Evolutionary conservation across 2,329 filamentous ascomycete genomes (phyloP), one percentile per base, ranked within the genome.

Genomic region (Trichophyton simii): DNA sequence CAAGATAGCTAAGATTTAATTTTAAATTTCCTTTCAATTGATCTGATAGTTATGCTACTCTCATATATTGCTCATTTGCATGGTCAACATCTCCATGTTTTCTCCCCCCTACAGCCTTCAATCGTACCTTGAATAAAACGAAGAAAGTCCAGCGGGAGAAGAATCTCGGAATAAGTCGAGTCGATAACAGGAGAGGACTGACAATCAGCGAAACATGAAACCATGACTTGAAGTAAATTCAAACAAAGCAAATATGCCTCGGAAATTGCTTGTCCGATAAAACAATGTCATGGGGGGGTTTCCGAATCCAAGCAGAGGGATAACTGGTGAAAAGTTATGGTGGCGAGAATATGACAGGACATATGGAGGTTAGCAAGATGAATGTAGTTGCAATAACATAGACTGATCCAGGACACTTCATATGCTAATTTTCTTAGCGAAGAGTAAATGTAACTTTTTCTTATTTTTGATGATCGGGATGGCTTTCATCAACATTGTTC

Each of bases 391-490:
- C 20, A 25, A 22, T 13, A 13, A 7, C 9, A 13, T 22, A 52
- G 9, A 52, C 11, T 52, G 13, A 28, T 22, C 46, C 20, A 22
- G 20, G 11, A 22, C 46, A 52, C 20, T 25, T 36, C 3, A 36
- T 28, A 55, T 55, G 52, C 52, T 55, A 55, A 55, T 34, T 18
- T 38, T 5, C 57, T 58, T 6, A 58, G 20, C 3, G 4, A 36
- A 46, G 57, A 58, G 20, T 11, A 58, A 25, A 22, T 38, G 41
- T 25, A 58, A 58, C 52, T 34, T 55, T 55, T 55, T 55, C 15
- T 20, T 22, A 11, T 44, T 44, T 44, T 44, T 44, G n/a, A 8
- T n/a, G 31, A 7, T 55, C 13, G 20, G 25, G 36, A 22, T 31
- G n/a, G 55, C 22, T 58, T 25, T 34, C 28, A 34, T 6, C 52